Percentiles rank a stretch among this genome's conserved stretches.
These are phyloP conservation scores for Suillus plorans DNA, from an alignment of 768 basidiomycete genomes.

Conservation along the genomic window DNA sequence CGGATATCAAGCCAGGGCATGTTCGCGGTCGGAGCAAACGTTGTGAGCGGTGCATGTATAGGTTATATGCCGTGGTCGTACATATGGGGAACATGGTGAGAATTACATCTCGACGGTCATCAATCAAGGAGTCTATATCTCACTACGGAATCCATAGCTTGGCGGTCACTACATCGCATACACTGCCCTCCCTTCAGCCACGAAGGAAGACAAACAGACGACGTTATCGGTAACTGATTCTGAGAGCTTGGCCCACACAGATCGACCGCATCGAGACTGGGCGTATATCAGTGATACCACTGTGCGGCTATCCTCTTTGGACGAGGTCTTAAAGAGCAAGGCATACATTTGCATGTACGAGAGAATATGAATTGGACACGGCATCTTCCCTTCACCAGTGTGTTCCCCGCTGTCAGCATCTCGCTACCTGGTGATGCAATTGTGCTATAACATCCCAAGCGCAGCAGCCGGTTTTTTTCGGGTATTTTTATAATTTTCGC, in stretches of 20 bases:
- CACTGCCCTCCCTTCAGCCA: constrained; percentile 60
- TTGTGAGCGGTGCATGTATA: constrained; percentile 55
- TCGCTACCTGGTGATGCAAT: neutral
- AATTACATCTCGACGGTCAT: neutral
- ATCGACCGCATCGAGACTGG: constrained; percentile 58
- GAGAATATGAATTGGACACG: constrained; percentile 43
- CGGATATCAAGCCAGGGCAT: constrained; percentile 37
- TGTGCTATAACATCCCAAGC: neutral
- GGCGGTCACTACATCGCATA: constrained; percentile 92
- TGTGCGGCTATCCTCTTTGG: constrained; percentile 77
- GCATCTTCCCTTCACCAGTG: neutral
- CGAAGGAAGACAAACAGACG: constrained; percentile 10
- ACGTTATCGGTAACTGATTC: constrained; percentile 6
- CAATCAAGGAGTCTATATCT: constrained; percentile 5
- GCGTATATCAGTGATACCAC: constrained; percentile 89
- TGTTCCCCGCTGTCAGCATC: neutral
- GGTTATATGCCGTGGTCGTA: constrained; percentile 80
- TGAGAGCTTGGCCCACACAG: constrained; percentile 13
- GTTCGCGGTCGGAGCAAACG: constrained; percentile 24
- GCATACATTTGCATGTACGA: constrained; percentile 96
- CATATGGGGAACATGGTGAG: constrained; percentile 86
- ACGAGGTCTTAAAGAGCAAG: constrained; percentile 88
- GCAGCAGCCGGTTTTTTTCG: neutral
- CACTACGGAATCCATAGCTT: constrained; percentile 44
- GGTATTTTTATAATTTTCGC: constrained; percentile 4